Base-by-base conservation (phyloP, 1,284 basidiomycete species). In the Cryptococcus hybrid region DNA sequence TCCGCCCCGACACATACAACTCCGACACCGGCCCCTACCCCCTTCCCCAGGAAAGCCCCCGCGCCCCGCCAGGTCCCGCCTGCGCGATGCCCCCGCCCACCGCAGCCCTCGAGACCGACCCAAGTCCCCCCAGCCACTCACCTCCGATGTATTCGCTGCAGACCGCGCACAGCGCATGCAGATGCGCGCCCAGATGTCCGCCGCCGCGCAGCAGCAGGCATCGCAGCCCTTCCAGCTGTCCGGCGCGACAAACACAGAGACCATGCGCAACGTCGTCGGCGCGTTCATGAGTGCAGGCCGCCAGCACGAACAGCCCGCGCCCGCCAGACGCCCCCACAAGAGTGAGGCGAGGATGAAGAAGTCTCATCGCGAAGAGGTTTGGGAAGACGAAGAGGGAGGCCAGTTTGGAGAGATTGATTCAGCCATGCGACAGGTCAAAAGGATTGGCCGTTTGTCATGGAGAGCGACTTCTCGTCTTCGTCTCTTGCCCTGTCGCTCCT, bases 401-500 rank as follows among this genome's bases (percentile, higher is more conserved):
- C 64, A 71, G 57, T 78, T 76, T 58, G 74, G 66, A 5, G 77
- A 79, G 54, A 68, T 80, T 24, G 78, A 80, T 62, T 60, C 86
- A 58, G 85, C 96, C 3, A 78, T 98, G 62, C 85, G 89, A 61
- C 85, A 89, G 72, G 89, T 97, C 61, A 86, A 85, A 87, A 88
- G 63, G 90, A 90, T 58, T 98, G 92, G 92, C 89, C 90, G 60
- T 88, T 90, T 68, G 85, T 94, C 47, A 85, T 89, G 58, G 85
- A 92, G 63, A 84, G 87, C 48, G 89, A 93, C 74, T 97, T 96
- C 78, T 94, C 94, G 69, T 87, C 88, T 35, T 91, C 95, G 36
- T 89, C 94, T 65, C 83, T 96, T 44, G 92, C 92, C 5, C 82
- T 97, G 30, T 87, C 90, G 66, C 82, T 97, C 4, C 80, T n/a